These are phyloP conservation scores for Stagonosporopsis cucurbitacearum DNA, from an alignment of 2,329 filamentous ascomycete genomes.

Conservation along the genomic window DNA sequence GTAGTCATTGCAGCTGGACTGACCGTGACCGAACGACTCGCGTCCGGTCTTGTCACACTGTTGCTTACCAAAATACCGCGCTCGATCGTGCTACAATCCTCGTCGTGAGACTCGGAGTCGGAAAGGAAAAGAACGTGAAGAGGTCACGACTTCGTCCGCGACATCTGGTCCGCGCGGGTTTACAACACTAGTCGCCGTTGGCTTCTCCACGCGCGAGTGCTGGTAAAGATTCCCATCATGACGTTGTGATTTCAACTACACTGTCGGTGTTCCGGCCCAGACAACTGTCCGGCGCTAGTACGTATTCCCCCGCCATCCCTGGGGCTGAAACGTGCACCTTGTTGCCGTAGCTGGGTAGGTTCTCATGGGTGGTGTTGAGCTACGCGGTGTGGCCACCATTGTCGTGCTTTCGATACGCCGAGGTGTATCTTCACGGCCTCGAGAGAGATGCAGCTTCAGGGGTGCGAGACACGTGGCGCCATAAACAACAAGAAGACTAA, in stretches of 20 bases:
- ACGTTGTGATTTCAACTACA: slow-evolving; percentile 8
- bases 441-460: background rate
- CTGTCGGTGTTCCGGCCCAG: slow-evolving; percentile 6
- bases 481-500: too few species aligned
- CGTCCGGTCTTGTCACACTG: slow-evolving; percentile 14
- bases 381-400: background rate
- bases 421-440: background rate
- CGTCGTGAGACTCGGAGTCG: background rate
- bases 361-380: background rate
- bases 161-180: slow-evolving; percentile 26
- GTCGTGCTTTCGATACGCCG: background rate
- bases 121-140: background rate
- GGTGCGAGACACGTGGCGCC: background rate
- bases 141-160: slow-evolving; percentile 16
- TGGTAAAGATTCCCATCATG: slow-evolving; percentile 9
- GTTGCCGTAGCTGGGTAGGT: background rate
- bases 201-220: slow-evolving; percentile 1
- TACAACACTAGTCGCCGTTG: slow-evolving; percentile 9
- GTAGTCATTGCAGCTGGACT: background rate
- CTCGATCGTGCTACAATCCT: slow-evolving; percentile 1
- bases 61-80: slow-evolving; percentile 32
- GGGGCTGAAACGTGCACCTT: background rate
- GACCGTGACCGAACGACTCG: slow-evolving; percentile 17
- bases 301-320: background rate
- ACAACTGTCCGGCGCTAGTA: slow-evolving; percentile 7